Evolutionary conservation across 306 rosid genomes (phyloP).

Genomic region (Rubus idaeus): DNA sequence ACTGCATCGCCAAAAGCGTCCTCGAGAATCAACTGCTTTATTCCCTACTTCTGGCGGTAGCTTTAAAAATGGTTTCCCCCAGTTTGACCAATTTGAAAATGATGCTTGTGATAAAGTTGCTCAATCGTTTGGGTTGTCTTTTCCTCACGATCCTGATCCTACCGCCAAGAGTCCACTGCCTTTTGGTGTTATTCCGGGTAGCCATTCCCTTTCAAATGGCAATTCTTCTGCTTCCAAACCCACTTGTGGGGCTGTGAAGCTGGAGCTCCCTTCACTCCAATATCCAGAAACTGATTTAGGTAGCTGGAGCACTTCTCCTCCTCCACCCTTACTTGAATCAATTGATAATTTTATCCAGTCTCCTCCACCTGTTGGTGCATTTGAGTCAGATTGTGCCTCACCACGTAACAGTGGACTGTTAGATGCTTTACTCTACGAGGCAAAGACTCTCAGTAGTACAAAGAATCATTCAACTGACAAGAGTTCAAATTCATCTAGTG

Average conservation of each 20-base stretch:
- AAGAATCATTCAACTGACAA: conserved; percentile 58
- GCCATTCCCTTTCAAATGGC: conserved; percentile 93
- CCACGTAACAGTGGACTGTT: conserved; percentile 84
- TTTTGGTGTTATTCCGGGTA: conserved; percentile 40
- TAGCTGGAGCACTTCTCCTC: conserved; percentile 72
- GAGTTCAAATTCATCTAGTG: conserved; percentile 68
- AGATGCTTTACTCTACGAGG: conserved; percentile 72
- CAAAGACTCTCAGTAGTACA: conserved; percentile 52
- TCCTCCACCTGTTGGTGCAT: conserved; percentile 47
- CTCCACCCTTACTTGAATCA: conserved; percentile 61
- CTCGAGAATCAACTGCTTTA: conserved; percentile 58
- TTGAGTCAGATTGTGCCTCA: conserved; percentile 63
- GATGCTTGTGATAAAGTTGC: conserved; percentile 45
- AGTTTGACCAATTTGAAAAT: conserved; percentile 46
- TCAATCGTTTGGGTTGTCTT: conserved; percentile 48
- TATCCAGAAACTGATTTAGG: conserved; percentile 83
- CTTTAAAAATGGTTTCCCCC: conserved; percentile 42
- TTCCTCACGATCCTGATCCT: conserved; percentile 55
- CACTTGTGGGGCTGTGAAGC: conserved; percentile 69
- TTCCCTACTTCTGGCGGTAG: conserved; percentile 47
- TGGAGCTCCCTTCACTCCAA: conserved; percentile 99
- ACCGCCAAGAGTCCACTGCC: conserved; percentile 45
- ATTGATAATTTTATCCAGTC: conserved; percentile 70
- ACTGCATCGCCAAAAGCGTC: conserved; percentile 57
- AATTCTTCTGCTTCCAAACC: conserved; percentile 90